Evolutionary conservation across 306 rosid species (phyloP), one percentile per base, ranked within the genome.

Genomic region (Fragaria nilgerrensis): DNA sequence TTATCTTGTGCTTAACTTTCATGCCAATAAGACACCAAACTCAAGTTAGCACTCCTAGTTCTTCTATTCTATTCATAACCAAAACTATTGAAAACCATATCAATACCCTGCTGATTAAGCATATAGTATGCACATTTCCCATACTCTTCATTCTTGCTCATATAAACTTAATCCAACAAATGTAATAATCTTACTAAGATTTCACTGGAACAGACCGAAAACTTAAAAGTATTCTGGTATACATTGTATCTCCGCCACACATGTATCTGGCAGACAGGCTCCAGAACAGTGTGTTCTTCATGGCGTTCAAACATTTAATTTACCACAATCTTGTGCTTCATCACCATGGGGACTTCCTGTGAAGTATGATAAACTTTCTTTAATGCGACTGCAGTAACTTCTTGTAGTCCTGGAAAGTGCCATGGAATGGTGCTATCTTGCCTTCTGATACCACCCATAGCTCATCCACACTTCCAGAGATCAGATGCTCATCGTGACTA

Each of bases 401-500:
- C 90, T 96, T 96, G 85, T 96, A 96, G 77, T 91, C 99, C 3
- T 85, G 87, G 92, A 96, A 96, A 55, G 74, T 77, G 82, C 99
- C 99, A 1, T 80, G 85, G 93, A 96, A 96, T 59, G 99, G 97
- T 37, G 77, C 2, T 67, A 86, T 95, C 85, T 71, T 91, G 74
- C 99, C 99, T 69, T 96, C 49, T 2, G 99, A 96, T 69, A 96
- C 99, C 75, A 66, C 97, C 99, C 99, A 92, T 4, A 96, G 90
- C 82, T 96, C 99, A 44, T 95, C 99, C 71, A 96, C 99, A 32
- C 99, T 96, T 80, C 99, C 99, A 53, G 99, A 96, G 80, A 96
- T 96, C 66, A 92, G 91, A 79, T 96, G 99, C 87, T 96, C 98
- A 5, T 96, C 99, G 73, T 96, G 99, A 89, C 98, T 92, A 84